Evolutionary conservation across 2,329 filamentous ascomycete genomes (phyloP).

Genomic region (Alternaria sp.): DNA sequence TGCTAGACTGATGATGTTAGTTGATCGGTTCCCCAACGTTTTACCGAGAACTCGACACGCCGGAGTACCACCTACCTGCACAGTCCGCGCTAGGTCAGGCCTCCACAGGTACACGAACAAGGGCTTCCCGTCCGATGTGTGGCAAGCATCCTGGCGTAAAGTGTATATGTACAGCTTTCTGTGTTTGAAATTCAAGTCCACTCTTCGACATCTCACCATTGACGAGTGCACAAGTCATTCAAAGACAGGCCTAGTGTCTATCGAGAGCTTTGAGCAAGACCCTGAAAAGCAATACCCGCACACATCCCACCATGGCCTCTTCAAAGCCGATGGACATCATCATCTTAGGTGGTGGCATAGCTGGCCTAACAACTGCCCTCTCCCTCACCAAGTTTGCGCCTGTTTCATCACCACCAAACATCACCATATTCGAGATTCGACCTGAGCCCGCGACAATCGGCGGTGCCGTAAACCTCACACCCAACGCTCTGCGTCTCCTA

Average conservation of each 20-base stretch:
- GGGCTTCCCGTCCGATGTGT: neutral
- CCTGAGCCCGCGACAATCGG: conserved; percentile 57
- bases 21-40: conserved; percentile 10
- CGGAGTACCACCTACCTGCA: conserved; percentile 3
- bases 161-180: neutral
- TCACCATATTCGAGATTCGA: conserved; percentile 59
- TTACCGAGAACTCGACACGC: neutral
- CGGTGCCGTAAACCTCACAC: conserved; percentile 66
- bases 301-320: conserved; percentile 1
- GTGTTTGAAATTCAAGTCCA: neutral
- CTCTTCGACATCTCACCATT: neutral
- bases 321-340: conserved; percentile 28
- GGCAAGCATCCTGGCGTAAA: neutral
- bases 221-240: neutral
- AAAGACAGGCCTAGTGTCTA: neutral
- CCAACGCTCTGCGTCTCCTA: conserved; percentile 66
- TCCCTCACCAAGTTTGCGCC: conserved; percentile 54
- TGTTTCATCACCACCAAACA: conserved; percentile 40
- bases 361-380: conserved; percentile 47
- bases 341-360: conserved; percentile 43
- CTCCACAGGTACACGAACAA: neutral
- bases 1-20: conserved; percentile 2
- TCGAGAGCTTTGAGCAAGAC: neutral
- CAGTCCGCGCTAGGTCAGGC: neutral
- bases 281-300: neutral